Conservation (phyloP, 1,284 basidiomycete species). For the Exobasidium rhododendri region DNA sequence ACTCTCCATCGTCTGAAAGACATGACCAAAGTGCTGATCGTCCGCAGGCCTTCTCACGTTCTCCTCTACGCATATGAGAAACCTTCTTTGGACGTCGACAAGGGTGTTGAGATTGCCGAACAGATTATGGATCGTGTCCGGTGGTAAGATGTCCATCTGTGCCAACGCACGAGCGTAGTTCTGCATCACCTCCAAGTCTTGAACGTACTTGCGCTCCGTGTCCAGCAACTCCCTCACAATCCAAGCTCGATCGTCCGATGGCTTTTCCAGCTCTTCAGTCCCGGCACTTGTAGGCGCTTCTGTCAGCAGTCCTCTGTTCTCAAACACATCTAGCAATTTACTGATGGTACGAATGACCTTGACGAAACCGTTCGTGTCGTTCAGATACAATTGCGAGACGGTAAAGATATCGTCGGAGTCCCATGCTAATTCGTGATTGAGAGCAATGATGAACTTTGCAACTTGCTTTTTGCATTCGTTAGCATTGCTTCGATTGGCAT, state of each 20-base stretch:
- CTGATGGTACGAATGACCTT: conserved; percentile 93
- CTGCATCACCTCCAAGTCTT: conserved; percentile 88
- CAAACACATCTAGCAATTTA: conserved; percentile 76
- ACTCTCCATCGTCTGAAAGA: conserved; percentile 65
- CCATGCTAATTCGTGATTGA: conserved; percentile 60
- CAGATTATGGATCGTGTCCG: conserved; percentile 89
- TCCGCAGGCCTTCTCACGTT: conserved; percentile 62
- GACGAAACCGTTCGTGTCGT: conserved; percentile 89
- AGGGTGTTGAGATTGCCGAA: conserved; percentile 95
- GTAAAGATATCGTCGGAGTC: conserved; percentile 59
- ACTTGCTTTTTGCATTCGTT: conserved; percentile 67
- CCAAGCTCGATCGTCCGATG: conserved; percentile 66
- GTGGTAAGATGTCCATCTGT: conserved; percentile 77
- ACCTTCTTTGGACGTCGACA: conserved; percentile 92
- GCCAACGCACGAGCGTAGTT: conserved; percentile 61
- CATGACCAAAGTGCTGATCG: conserved; percentile 62
- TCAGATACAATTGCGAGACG: conserved; percentile 73
- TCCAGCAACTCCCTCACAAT: conserved; percentile 83
- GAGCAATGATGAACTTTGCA: conserved; percentile 61
- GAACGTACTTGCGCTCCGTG: conserved; percentile 95
- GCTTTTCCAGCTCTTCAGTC: conserved; percentile 37
- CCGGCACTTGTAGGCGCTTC: conserved; percentile 58
- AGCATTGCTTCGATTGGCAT: conserved; percentile 63
- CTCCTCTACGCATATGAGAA: conserved; percentile 76
- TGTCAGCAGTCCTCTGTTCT: conserved; percentile 66